Evolutionary conservation across 106 monocot genomes (phyloP).

Genomic region (Alisma plantagoaquatica): DNA sequence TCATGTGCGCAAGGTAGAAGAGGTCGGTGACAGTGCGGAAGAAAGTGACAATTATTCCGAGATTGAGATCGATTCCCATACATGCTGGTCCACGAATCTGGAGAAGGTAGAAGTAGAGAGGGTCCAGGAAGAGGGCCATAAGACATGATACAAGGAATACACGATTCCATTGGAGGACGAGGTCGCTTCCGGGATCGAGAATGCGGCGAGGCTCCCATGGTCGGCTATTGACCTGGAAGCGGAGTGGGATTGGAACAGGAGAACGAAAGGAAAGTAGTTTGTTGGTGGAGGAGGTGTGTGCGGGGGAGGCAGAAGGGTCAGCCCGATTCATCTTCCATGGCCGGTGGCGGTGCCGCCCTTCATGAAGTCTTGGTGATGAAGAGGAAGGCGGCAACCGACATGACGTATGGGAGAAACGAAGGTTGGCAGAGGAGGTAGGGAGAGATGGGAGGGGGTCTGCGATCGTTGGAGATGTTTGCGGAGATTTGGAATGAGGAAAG

Average conservation of each 20-base stretch:
- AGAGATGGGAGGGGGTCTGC: no score
- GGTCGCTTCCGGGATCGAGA: slow-evolving; percentile 71
- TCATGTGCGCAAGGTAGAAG: slow-evolving; percentile 40
- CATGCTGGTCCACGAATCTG: slow-evolving; percentile 50
- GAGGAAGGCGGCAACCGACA: no score
- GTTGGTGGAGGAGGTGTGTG: slow-evolving; percentile 13
- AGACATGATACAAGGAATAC: slow-evolving; percentile 74
- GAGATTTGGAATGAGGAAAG: no score
- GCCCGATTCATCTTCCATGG: no score
- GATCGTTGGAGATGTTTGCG: no score
- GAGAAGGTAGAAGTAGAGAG: slow-evolving; percentile 74
- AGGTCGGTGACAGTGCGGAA: slow-evolving; percentile 58
- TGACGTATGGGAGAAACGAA: no score
- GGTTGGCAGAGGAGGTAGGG: no score
- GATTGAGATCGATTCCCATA: slow-evolving; percentile 38
- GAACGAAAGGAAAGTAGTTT: slow-evolving; percentile 9
- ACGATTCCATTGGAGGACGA: slow-evolving; percentile 72
- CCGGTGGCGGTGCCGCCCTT: no score
- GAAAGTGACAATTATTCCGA: slow-evolving; percentile 52
- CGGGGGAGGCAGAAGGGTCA: no score
- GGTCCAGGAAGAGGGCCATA: slow-evolving; percentile 81
- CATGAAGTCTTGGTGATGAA: no score
- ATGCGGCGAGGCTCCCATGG: slow-evolving; percentile 38
- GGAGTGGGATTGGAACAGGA: background rate
- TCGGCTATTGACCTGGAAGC: slow-evolving; percentile 4